Conservation (phyloP, 2,329 filamentous ascomycete genomes). For the Cyphellophora europaea region DNA sequence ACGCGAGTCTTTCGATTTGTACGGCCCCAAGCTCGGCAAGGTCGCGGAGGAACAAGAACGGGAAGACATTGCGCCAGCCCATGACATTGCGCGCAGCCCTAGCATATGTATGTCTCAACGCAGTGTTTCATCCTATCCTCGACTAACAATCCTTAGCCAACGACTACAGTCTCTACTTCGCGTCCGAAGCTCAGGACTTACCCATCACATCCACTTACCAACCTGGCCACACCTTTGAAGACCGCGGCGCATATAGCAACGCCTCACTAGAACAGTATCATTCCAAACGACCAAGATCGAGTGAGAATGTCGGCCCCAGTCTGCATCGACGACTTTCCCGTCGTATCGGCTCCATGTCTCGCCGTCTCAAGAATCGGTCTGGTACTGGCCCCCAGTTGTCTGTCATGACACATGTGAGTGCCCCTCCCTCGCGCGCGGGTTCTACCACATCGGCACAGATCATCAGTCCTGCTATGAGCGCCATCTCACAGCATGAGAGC, state of each 20-base stretch:
- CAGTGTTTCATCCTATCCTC: no score
- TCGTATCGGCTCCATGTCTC: slow-evolving; percentile 46
- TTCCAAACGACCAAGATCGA: slow-evolving; percentile 49
- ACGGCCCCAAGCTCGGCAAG: slow-evolving; percentile 56
- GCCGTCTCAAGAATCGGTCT: slow-evolving; percentile 46
- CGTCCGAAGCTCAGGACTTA: no score
- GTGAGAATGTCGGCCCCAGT: slow-evolving; percentile 52
- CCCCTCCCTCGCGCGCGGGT: slow-evolving; percentile 29
- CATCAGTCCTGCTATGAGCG: slow-evolving; percentile 25
- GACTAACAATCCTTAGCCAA: neutral
- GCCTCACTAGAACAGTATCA: slow-evolving; percentile 21
- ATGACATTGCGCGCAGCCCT: no score
- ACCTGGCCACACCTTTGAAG: no score
- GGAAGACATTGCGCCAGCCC: no score
- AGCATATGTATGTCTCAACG: no score
- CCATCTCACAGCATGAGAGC: slow-evolving; percentile 37
- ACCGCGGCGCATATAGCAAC: no score
- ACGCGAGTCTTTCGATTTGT: slow-evolving; percentile 38
- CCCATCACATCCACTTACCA: no score
- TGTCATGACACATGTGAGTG: slow-evolving; percentile 55
- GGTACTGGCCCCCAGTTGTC: slow-evolving; percentile 39
- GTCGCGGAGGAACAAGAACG: slow-evolving; percentile 62
- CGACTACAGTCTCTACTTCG: slow-evolving; percentile 1
- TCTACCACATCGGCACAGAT: slow-evolving; percentile 30
- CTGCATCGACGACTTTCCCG: slow-evolving; percentile 58